Evolutionary conservation across 441 rosid species (phyloP), one percentile per base, ranked within the genome.

Genomic region (Eruca vesicaria): DNA sequence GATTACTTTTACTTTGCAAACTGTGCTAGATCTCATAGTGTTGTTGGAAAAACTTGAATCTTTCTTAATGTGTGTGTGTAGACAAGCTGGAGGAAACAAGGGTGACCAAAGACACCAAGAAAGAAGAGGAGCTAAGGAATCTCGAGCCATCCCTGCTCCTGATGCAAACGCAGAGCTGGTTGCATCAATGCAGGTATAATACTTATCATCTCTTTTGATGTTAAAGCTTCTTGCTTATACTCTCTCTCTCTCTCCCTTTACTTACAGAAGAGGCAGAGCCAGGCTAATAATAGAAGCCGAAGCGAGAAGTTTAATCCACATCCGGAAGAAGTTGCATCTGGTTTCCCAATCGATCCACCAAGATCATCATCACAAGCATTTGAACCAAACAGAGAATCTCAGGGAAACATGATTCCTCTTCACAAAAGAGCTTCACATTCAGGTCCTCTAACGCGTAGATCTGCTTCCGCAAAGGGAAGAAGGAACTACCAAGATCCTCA

Each of bases 271-370:
- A 88, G 99, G 48, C 93, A 90, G 78, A 82, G 80, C 71, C 97
- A 89, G 53, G 73, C 89, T 57, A 82, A 77, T 79, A 85, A 90
- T 21, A 95, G 91, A 86, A 93, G 99, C 84, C 84, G 98, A 26
- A 95, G 98, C 69, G 99, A 95, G 91, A 93, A 88, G 82, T 91
- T 91, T 77, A 91, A 95, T 84, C 96, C 96, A 76, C 92, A 92
- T 84, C 96, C 90, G 16, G 99, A 93, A 82, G 98, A 95, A 76
- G 95, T 84, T 76, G 98, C 97, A 55, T 95, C 99, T 29, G 99
- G 97, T 71, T 95, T 95, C 81, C 99, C 99, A 5, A 88, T 93
- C 2, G 99, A 95, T 76, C 99, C 99, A 31, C 98, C 98, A 66
- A 89, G 97, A 7, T 15, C 71, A 21, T 89, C 91, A 69, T 89